Base-by-base conservation (phyloP, 805 yeast genomes). In the Saccharomyces eubayanus region DNA sequence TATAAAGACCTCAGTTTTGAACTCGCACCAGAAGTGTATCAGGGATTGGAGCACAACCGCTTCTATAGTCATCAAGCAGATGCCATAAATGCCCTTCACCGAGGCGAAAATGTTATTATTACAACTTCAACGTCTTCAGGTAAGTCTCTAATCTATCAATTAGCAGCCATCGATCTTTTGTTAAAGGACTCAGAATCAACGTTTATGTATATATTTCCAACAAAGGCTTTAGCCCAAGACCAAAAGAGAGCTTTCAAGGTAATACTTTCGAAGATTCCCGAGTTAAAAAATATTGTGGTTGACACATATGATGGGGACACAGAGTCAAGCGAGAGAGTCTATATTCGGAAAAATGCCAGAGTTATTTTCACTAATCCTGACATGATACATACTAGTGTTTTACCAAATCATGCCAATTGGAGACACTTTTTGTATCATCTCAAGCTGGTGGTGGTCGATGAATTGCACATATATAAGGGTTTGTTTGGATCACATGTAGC, bases 121-220 rank as follows among this genome's bases (percentile, higher is more conserved):
- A 84, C 96, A n/a, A 94, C 99, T 0, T 83, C 97, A 0, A 94
- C 99, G 0, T 89, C 97, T 0, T 90, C 97, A 0, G 99, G 99
- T 49, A 94, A 94, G 63, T 91, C 98, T 0, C 73, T 94, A 56
- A 87, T 94, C 29, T 94, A 91, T 63, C 99, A 94, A 68, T 70
- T 90, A 1, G 96, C 98, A 0, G 87, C 92, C 2, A 66, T 91
- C 9, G 70, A 74, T 50, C 62, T 72, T 50, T 70, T 77, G 51
- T 75, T 79, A 47, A 61, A 65, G 9, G 74, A 66, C 46, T 71
- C 72, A 10, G 72, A 71, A 31, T 62, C 72, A 0, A 87, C 96
- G 0, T 87, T 96, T 9, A 75, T 95, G 74, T 90, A 87, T 62
- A 83, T 94, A 11, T 94, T 94, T 62, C 99, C 99, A 1, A 94